phyloP scores from a whole-genome alignment of 768 basidiomycete species.

The Exsudoporus frostii region DNA sequence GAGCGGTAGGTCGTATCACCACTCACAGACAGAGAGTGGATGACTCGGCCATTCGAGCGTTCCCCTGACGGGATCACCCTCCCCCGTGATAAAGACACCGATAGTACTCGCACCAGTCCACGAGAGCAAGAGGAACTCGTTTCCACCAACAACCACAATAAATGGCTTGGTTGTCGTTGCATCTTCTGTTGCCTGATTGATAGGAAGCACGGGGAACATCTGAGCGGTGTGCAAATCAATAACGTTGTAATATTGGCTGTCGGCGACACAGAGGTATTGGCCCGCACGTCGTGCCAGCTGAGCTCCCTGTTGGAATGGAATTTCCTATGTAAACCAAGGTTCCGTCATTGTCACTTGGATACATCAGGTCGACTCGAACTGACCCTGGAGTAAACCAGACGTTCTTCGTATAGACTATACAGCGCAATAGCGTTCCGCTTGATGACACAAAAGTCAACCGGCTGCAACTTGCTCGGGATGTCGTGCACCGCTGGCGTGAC shows the following conservation, averaged over 20 bases:
- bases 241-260: slow-evolving; percentile 68
- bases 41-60: slow-evolving; percentile 84
- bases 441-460: slow-evolving; percentile 70
- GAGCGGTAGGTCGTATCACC: not conserved
- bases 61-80: slow-evolving; percentile 86
- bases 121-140: slow-evolving; percentile 83
- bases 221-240: slow-evolving; percentile 74
- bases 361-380: not conserved
- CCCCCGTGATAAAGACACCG: slow-evolving; percentile 81
- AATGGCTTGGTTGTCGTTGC: slow-evolving; percentile 53
- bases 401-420: slow-evolving; percentile 60
- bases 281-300: slow-evolving; percentile 61
- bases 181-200: slow-evolving; percentile 62
- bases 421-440: slow-evolving; percentile 64
- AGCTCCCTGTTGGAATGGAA: slow-evolving; percentile 60
- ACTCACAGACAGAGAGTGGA: slow-evolving; percentile 73
- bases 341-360: not conserved
- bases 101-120: slow-evolving; percentile 80
- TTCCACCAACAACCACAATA: slow-evolving; percentile 69
- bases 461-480: slow-evolving; percentile 38
- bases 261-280: slow-evolving; percentile 68
- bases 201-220: slow-evolving; percentile 69
- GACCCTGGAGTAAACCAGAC: slow-evolving; percentile 61
- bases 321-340: slow-evolving; percentile 47
- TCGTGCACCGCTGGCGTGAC: slow-evolving; percentile 42